Percentiles rank a stretch among this genome's conserved stretches.
Conservation (phyloP, 2,329 filamentous ascomycete genomes). For the Sphaerulina populicola region DNA sequence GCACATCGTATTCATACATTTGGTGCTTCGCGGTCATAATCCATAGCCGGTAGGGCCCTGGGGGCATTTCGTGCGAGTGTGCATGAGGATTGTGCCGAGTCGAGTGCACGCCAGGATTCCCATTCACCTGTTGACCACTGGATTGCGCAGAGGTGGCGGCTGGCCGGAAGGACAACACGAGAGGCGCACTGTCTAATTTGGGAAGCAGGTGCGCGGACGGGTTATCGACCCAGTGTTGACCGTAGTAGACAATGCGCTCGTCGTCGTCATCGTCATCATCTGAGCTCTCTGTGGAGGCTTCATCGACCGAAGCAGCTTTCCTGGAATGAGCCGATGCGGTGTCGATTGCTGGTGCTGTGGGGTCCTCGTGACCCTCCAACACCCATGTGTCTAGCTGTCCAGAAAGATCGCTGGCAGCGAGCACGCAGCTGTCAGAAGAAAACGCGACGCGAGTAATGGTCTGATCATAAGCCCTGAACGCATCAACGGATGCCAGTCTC, state of each 20-base stretch:
- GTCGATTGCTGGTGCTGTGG: conserved; percentile 37
- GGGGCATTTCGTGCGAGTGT: conserved; percentile 50
- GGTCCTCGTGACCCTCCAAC: conserved; percentile 51
- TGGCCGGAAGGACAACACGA: conserved; percentile 43
- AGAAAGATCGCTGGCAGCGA: conserved; percentile 71
- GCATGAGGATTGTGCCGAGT: conserved; percentile 46
- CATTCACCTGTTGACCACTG: conserved; percentile 32
- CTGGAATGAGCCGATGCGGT: conserved; percentile 24
- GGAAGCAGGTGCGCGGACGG: conserved; percentile 48
- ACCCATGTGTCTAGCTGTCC: conserved; percentile 86
- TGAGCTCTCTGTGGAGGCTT: conserved; percentile 26
- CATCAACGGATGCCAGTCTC: conserved; percentile 25
- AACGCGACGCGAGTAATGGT: conserved; percentile 68
- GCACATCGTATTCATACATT: conserved; percentile 69
- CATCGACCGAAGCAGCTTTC: conserved; percentile 25
- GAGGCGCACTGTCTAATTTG: conserved; percentile 39
- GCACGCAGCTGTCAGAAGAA: conserved; percentile 67
- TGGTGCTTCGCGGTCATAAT: conserved; percentile 58
- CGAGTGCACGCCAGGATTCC: conserved; percentile 43
- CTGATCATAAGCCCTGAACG: conserved; percentile 63
- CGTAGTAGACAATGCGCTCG: conserved; percentile 46
- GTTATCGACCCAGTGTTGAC: conserved; percentile 67
- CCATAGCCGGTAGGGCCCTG: conserved; percentile 48
- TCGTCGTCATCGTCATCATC: conserved; percentile 43
- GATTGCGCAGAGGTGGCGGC: background rate